Evolutionary conservation across 345 rosid species (phyloP).

Genomic region (Clarkia xantiana): DNA sequence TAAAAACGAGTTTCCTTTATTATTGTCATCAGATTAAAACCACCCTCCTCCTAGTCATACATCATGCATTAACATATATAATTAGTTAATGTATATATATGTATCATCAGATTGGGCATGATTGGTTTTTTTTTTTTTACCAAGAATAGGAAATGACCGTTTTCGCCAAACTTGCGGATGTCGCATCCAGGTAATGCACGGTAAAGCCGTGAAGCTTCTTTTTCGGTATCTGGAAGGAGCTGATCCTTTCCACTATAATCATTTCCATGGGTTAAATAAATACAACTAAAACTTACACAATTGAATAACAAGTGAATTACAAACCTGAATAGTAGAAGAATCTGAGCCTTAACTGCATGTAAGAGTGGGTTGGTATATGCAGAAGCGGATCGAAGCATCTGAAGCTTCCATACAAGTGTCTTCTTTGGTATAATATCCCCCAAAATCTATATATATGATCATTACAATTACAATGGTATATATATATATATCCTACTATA

Average conservation of each 20-base stretch:
- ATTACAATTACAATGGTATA: no score
- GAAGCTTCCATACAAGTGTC: conserved; percentile 69
- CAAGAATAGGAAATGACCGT: conserved; percentile 69
- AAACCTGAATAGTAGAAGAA: conserved; percentile 53
- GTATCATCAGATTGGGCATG: no score
- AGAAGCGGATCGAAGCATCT: conserved; percentile 48
- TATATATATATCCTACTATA: no score
- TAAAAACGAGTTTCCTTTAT: conserved; percentile 34
- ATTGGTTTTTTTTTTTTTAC: no score
- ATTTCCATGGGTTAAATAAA: no score
- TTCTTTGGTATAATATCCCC: conserved; percentile 43
- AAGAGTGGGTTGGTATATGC: conserved; percentile 54
- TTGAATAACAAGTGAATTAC: background rate
- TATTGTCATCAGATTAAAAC: conserved; percentile 25
- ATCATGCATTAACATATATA: no score
- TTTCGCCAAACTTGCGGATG: conserved; percentile 37
- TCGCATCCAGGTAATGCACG: conserved; percentile 31
- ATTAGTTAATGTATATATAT: no score
- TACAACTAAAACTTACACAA: conserved; percentile 6
- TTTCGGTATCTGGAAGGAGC: conserved; percentile 39
- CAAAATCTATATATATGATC: conserved; percentile 35
- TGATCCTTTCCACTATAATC: conserved; percentile 61
- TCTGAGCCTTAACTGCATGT: conserved; percentile 52
- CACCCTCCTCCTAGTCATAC: no score
- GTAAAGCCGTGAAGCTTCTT: conserved; percentile 47